Evolutionary conservation across 495 filamentous ascomycete species (phyloP), one percentile per base, ranked within the genome.

Genomic region (Jackrogersella minutella): DNA sequence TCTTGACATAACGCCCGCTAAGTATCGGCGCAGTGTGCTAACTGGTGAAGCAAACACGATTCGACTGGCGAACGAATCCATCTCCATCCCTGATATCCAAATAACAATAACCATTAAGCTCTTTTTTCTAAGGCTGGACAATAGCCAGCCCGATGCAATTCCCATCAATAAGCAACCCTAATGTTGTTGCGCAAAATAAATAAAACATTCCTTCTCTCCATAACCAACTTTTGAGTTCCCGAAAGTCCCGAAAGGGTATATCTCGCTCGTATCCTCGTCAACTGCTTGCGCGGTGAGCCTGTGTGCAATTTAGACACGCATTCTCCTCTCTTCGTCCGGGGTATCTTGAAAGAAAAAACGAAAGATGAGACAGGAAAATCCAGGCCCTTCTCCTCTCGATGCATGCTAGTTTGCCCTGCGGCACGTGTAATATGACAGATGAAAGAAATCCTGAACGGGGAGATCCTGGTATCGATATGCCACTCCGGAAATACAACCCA

Each of bases 261-360:
- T 41, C 40, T 43, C 63, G 56, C 59, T 64, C 68, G 68, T 68
- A 13, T 50, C 58, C 50, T 68, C 56, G 60, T 64, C 69, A 64
- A 70, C 63, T 62, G 58, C 72, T 58, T 70, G 60, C 59, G 62
- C 62, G 56, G 28, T 68, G 63, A 52, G 68, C 64, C 58, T 61
- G 58, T 63, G 56, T 58, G 56, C 57, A 46, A 55, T 69, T 26
- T 57, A 65, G 51, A 58, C 51, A 62, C 61, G 51, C 61, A 40
- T 36, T 62, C 53, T 73, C 66, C 59, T 71, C 36, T 60, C 66
- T 65, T 62, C 62, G 62, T 67, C 60, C 53, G 72, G 71, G 72
- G 72, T 72, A 72, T 72, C 69, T 72, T 61, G 47, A 74, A 66
- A 70, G 72, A 72, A 74, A 66, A 70, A 74, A 72, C 58, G 70